Conservation (phyloP, 768 basidiomycete species). For the Mycena vitilis region DNA sequence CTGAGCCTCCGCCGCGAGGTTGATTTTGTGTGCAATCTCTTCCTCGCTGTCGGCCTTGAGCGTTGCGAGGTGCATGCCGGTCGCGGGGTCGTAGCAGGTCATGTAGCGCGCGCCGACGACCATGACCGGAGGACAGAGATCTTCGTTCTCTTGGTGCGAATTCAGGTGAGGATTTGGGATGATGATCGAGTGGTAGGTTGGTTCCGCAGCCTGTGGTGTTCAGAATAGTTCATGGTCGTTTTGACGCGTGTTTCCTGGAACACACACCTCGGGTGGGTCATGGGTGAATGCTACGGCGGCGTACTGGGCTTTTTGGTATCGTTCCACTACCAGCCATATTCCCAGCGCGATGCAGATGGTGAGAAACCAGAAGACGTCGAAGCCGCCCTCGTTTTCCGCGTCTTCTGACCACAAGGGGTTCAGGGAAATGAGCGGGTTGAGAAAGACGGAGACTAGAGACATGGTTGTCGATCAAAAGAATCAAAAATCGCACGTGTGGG, state of each 20-base stretch:
- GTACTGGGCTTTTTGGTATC: conserved; percentile 80
- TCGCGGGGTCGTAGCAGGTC: conserved; percentile 94
- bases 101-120: conserved; percentile 73
- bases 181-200: conserved; percentile 64
- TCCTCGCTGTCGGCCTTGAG: conserved; percentile 77
- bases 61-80: conserved; percentile 83
- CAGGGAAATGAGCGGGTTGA: conserved; percentile 57
- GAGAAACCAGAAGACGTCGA: conserved; percentile 75
- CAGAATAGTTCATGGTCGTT: conserved; percentile 11
- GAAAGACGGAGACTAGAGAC: conserved; percentile 30
- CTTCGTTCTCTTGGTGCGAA: conserved; percentile 69
- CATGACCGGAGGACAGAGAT: conserved; percentile 62
- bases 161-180: conserved; percentile 71
- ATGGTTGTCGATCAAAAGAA: conserved; percentile 10
- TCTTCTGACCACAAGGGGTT: conserved; percentile 64
- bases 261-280: conserved; percentile 67
- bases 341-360: conserved; percentile 80
- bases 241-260: conserved; percentile 14
- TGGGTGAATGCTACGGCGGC: conserved; percentile 77
- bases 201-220: conserved; percentile 62
- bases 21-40: conserved; percentile 83
- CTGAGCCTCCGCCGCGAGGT: conserved; percentile 73
- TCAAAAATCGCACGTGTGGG: conserved; percentile 15
- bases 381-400: conserved; percentile 59
- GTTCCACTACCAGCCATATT: conserved; percentile 81